Evolutionary conservation across 371 early-diverging fungal genomes (phyloP).

Genomic region (Mucor plumbeus): DNA sequence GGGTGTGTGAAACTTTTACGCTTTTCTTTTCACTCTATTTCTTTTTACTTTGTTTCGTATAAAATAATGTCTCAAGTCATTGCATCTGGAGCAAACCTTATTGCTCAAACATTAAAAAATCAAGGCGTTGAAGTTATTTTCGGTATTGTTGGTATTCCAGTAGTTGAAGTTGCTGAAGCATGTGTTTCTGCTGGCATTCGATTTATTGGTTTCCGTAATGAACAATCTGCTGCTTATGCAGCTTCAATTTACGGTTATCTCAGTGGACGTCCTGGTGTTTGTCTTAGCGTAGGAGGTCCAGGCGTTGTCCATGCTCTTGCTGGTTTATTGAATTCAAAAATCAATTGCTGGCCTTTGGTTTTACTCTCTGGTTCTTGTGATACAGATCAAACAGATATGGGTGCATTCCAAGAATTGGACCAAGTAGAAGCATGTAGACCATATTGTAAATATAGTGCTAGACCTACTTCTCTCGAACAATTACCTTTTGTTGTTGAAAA

Average conservation of each 20-base stretch:
- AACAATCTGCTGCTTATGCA: constrained; percentile 82
- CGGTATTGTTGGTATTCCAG: constrained; percentile 88
- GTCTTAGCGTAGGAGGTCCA: constrained; percentile 81
- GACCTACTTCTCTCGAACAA: constrained; percentile 56
- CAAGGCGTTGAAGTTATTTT: constrained; percentile 75
- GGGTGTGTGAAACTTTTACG: neutral
- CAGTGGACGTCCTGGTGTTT: constrained; percentile 74
- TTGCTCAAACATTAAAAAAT: constrained; percentile 63
- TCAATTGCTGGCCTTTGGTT: constrained; percentile 75
- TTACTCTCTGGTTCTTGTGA: constrained; percentile 67
- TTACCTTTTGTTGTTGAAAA: constrained; percentile 65
- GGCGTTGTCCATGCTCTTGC: constrained; percentile 82
- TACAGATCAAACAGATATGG: constrained; percentile 62
- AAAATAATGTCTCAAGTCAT: constrained; percentile 21
- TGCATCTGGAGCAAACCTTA: constrained; percentile 66
- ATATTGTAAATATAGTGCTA: constrained; percentile 70
- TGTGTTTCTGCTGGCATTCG: constrained; percentile 72
- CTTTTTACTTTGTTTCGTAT: neutral
- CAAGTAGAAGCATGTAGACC: constrained; percentile 73
- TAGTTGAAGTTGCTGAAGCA: constrained; percentile 79
- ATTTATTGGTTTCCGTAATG: constrained; percentile 80
- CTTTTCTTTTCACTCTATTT: neutral
- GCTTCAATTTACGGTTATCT: constrained; percentile 75
- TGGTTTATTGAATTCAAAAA: constrained; percentile 74
- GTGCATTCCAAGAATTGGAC: constrained; percentile 81